Conservation (phyloP, 2,329 filamentous ascomycete genomes). For the Aspergillus puulaauensis region DNA sequence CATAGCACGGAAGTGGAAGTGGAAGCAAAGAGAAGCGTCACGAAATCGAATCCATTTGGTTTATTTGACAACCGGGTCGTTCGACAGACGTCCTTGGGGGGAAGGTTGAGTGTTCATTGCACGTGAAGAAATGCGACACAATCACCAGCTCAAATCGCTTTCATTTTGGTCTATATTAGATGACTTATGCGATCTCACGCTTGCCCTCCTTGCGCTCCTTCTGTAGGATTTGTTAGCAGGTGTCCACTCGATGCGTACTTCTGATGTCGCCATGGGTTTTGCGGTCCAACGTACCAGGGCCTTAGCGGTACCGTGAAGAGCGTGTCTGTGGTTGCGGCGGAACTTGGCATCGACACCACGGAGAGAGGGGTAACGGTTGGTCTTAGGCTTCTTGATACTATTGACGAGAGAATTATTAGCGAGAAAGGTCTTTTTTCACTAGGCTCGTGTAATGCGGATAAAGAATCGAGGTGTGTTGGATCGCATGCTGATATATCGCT, state of each 20-base stretch:
- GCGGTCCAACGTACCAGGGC: conserved; percentile 72
- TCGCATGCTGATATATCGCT: conserved; percentile 2
- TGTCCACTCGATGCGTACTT: not conserved
- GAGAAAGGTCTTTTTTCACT: not conserved
- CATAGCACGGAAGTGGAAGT: not conserved
- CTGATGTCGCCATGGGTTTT: not conserved
- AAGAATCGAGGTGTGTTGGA: not conserved
- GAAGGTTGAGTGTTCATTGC: conserved; percentile 24
- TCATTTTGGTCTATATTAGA: conserved; percentile 33
- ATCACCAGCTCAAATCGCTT: conserved; percentile 35
- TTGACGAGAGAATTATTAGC: conserved; percentile 26
- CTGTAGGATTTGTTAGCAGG: conserved; percentile 54
- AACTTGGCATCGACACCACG: conserved; percentile 99
- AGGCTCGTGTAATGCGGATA: not conserved
- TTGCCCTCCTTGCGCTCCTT: conserved; percentile 98
- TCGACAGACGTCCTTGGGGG: conserved; percentile 22
- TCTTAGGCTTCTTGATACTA: conserved; percentile 99
- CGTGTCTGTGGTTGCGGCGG: conserved; percentile 99
- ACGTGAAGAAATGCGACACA: conserved; percentile 23
- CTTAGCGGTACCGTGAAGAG: conserved; percentile 97
- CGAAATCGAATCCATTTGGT: conserved; percentile 23
- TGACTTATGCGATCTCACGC: conserved; percentile 75
- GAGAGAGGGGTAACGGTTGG: conserved; percentile 95
- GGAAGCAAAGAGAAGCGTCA: conserved; percentile 7
- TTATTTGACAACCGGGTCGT: conserved; percentile 25